These are phyloP conservation scores for Fusarium devonianum DNA, from an alignment of 2,329 filamentous ascomycete genomes.

Conservation along the genomic window DNA sequence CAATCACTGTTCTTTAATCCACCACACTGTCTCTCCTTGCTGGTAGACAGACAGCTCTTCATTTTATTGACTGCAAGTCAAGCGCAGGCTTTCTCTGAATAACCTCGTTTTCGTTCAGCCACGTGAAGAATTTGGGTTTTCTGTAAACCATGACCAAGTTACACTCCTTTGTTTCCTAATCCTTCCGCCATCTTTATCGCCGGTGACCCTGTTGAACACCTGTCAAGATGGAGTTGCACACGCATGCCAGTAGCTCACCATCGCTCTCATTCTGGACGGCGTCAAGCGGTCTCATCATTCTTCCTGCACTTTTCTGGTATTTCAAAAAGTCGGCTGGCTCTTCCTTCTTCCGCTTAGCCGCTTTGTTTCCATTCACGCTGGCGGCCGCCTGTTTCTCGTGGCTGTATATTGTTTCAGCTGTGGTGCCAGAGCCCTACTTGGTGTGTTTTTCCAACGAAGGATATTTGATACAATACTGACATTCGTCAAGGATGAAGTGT, in stretches of 20 bases:
- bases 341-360: background rate
- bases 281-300: constrained; percentile 16
- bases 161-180: background rate
- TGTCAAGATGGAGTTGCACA: constrained; percentile 37
- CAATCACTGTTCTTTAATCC: constrained; percentile 12
- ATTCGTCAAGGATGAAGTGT: constrained; percentile 74
- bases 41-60: constrained; percentile 18
- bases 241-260: background rate
- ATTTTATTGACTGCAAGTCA: constrained; percentile 14
- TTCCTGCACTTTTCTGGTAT: constrained; percentile 23
- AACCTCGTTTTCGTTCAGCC: background rate
- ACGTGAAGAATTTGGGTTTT: background rate
- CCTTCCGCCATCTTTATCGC: background rate
- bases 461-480: constrained; percentile 21
- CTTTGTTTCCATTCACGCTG: constrained; percentile 29
- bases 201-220: constrained; percentile 30
- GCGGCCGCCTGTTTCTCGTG: constrained; percentile 30
- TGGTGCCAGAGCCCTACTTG: constrained; percentile 62
- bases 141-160: background rate
- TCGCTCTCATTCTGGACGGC: constrained; percentile 24
- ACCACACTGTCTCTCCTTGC: constrained; percentile 22
- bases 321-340: constrained; percentile 3
- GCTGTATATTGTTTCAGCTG: constrained; percentile 37
- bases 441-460: constrained; percentile 45
- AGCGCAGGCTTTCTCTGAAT: constrained; percentile 1